These are phyloP conservation scores for Scedosporium dehoogii DNA, from an alignment of 2,329 filamentous ascomycete species.

Conservation along the genomic window DNA sequence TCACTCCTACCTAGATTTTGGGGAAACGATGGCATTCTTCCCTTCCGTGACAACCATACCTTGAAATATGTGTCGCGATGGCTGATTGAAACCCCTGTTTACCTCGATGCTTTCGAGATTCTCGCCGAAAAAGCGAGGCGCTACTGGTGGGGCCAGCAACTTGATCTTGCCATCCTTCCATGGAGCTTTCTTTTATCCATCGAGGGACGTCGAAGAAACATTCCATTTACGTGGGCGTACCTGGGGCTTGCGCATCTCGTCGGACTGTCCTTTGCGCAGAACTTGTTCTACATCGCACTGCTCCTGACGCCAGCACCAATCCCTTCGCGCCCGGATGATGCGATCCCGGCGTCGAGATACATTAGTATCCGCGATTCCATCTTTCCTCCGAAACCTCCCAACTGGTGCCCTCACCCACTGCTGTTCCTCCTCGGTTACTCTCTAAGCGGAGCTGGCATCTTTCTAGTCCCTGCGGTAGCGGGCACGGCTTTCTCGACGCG, in stretches of 20 bases:
- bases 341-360: constrained; percentile 19
- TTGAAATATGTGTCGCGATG: constrained; percentile 35
- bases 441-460: constrained; percentile 24
- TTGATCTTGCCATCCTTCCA: constrained; percentile 41
- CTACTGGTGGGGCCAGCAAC: constrained; percentile 54
- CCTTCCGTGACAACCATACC: constrained; percentile 18
- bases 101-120: constrained; percentile 42
- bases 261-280: constrained; percentile 51
- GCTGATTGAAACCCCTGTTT: constrained; percentile 42
- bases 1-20: constrained; percentile 12
- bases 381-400: constrained; percentile 29
- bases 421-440: constrained; percentile 24
- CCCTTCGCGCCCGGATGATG: constrained; percentile 15
- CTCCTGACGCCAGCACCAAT: constrained; percentile 44
- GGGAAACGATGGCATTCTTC: constrained; percentile 24
- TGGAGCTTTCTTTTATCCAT: constrained; percentile 49
- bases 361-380: constrained; percentile 20
- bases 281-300: constrained; percentile 51
- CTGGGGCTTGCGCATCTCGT: constrained; percentile 49
- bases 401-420: constrained; percentile 30
- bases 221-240: constrained; percentile 45
- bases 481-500: constrained; percentile 29
- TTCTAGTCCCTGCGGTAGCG: constrained; percentile 28
- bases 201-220: constrained; percentile 46
- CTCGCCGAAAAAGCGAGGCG: constrained; percentile 42